phyloP scores from a whole-genome alignment of 2,329 filamentous ascomycete genomes.

The Diplodia sapinea region DNA sequence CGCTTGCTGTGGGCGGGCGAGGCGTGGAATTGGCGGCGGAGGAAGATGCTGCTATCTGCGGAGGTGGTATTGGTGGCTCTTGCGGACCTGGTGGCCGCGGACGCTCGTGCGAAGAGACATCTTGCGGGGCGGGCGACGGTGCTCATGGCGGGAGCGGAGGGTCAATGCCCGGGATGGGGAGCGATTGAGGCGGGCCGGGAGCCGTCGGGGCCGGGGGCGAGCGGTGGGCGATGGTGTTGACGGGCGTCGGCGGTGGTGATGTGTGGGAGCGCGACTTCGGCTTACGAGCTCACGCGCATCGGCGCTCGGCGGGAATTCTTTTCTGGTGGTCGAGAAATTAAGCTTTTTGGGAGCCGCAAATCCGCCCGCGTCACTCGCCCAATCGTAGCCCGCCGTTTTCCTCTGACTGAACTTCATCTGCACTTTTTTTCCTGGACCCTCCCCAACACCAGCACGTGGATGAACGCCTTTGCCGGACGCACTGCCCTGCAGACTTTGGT shows the following conservation, averaged over 20 bases:
- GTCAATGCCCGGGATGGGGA: slow-evolving; percentile 22
- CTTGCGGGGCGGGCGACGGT: slow-evolving; percentile 48
- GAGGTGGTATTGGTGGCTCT: slow-evolving; percentile 32
- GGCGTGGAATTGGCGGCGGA: slow-evolving; percentile 51
- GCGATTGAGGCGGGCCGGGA: slow-evolving; percentile 9
- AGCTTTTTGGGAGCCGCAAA: slow-evolving; percentile 28
- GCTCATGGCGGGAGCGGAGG: slow-evolving; percentile 45
- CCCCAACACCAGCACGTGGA: neutral
- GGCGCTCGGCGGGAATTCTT: slow-evolving; percentile 16
- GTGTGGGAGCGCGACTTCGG: neutral
- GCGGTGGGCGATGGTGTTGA: neutral
- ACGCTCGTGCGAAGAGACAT: slow-evolving; percentile 49
- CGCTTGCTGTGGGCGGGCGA: slow-evolving; percentile 42
- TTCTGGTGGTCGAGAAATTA: slow-evolving; percentile 28
- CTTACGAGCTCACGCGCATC: slow-evolving; percentile 16
- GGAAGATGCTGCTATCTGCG: slow-evolving; percentile 30
- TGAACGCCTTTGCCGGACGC: slow-evolving; percentile 24
- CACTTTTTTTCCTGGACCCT: slow-evolving; percentile 1
- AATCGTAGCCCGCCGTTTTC: slow-evolving; percentile 20
- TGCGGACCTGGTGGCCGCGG: slow-evolving; percentile 38
- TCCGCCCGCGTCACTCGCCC: slow-evolving; percentile 3
- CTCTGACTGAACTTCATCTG: slow-evolving; percentile 19
- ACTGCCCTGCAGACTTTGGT: slow-evolving; percentile 3
- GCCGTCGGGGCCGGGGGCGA: neutral
- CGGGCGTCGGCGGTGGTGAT: neutral